Base-by-base conservation (phyloP, 306 rosid species). In the Cucurbita moschata region DNA sequence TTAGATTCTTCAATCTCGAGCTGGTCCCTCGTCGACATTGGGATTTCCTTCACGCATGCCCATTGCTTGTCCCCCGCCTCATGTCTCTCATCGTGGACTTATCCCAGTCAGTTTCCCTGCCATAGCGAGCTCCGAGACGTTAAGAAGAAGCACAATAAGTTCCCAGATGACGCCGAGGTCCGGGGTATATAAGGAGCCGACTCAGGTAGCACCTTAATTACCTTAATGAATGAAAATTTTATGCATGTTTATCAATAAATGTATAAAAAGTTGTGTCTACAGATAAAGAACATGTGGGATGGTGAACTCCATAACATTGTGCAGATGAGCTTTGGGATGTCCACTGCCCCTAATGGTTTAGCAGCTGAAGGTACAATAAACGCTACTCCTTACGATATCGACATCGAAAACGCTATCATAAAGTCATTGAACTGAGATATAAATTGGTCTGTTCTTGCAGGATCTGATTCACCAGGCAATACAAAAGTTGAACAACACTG, bases 241-340 rank as follows among this genome's bases (percentile, higher is more conserved):
- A 3, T 51, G 30, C 76, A 13, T 72, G 10, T 72, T 72, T 7
- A 58, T 79, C 78, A 71, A 79, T 26, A 42, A 77, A 75, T 81
- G 16, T 75, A 16, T 79, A 57, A 69, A 73, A 80, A 73, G 79
- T 44, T 72, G 60, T 53, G 50, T 37, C 50, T 13, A 14, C 77
- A 93, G 96, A 76, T 86, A 52, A 83, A 90, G n/a, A 90, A 87
- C 18, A 82, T 75, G 62, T 93, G 98, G 98, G 97, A 90, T 47
- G 97, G 89, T 73, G 98, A 93, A 80, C 98, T 93, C 76, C 92
- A 88, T 85, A 88, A 88, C 78, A 87, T 90, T 77, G 85, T 93
- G 80, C 98, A 90, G 73, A 88, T 90, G 97, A 86, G 88, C 84
- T 90, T 81, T 75, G 89, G 88, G 44, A 74, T 85, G 43, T 39